phyloP scores from a whole-genome alignment of 768 basidiomycete species.

The Pleurotus salmoneostramineus region DNA sequence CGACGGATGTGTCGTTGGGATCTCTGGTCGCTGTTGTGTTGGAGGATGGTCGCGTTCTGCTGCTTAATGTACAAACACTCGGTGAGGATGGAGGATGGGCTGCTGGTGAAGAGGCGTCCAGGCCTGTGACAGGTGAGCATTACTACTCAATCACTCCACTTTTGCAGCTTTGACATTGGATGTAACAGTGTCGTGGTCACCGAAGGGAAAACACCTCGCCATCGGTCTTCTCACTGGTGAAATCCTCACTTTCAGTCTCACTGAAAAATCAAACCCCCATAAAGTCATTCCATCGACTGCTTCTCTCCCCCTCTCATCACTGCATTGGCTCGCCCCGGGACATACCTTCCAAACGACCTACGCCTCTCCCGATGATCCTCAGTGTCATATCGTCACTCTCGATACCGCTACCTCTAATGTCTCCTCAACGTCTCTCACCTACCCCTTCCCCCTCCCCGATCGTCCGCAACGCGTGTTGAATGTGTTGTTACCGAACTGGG shows the following conservation, averaged over 20 bases:
- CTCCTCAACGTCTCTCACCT: slow-evolving; percentile 28
- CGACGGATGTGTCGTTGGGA: slow-evolving; percentile 39
- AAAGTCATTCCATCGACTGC: slow-evolving; percentile 59
- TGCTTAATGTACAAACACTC: slow-evolving; percentile 51
- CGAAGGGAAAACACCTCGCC: slow-evolving; percentile 82
- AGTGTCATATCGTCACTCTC: slow-evolving; percentile 40
- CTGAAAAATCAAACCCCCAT: slow-evolving; percentile 49
- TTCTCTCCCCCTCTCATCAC: slow-evolving; percentile 42
- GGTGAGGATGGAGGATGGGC: slow-evolving; percentile 55
- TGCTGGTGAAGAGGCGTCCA: slow-evolving; percentile 39
- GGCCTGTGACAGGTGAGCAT: slow-evolving; percentile 58
- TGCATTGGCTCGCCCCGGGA: slow-evolving; percentile 66
- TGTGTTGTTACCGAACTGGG: slow-evolving; percentile 42
- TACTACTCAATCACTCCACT: neutral
- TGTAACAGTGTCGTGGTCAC: slow-evolving; percentile 72
- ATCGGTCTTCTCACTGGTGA: slow-evolving; percentile 70
- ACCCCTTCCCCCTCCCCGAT: slow-evolving; percentile 36
- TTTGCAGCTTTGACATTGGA: neutral
- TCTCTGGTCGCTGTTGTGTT: slow-evolving; percentile 58
- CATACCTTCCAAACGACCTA: slow-evolving; percentile 69
- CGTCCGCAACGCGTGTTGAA: slow-evolving; percentile 35
- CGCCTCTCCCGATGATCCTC: slow-evolving; percentile 26
- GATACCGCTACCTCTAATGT: slow-evolving; percentile 38
- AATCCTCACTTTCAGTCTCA: slow-evolving; percentile 62
- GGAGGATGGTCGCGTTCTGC: slow-evolving; percentile 45